These are phyloP conservation scores for Condylostoma magnum DNA, from an alignment of 169 alveolate species.

Conservation along the genomic window DNA sequence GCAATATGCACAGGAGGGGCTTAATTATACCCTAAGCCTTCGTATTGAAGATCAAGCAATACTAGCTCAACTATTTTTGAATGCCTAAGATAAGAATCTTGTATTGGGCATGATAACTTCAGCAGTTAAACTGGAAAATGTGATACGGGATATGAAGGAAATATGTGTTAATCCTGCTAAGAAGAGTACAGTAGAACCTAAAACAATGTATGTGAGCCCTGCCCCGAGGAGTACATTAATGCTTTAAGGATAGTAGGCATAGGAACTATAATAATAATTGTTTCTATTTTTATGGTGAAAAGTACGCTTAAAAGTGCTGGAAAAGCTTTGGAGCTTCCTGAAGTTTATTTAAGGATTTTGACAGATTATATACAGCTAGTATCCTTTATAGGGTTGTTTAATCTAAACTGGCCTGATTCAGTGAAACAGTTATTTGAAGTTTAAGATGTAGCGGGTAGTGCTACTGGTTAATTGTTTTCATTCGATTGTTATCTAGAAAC, in stretches of 20 bases:
- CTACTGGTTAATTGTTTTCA: constrained; percentile 25
- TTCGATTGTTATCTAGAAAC: too few species aligned
- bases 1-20: neutral
- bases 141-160: neutral
- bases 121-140: neutral
- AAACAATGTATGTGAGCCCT: neutral
- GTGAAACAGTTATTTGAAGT: constrained; percentile 23
- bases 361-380: constrained; percentile 35
- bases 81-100: neutral
- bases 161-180: neutral
- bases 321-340: neutral
- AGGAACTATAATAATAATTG: too few species aligned
- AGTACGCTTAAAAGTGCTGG: too few species aligned
- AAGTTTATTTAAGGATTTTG: constrained; percentile 32
- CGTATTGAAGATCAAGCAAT: neutral
- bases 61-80: neutral
- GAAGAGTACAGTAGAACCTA: neutral
- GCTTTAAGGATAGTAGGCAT: too few species aligned
- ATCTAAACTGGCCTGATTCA: constrained; percentile 39
- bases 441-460: constrained; percentile 27
- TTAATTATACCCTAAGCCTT: neutral
- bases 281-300: too few species aligned
- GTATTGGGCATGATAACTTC: constrained; percentile 11
- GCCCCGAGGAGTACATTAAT: too few species aligned
- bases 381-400: constrained; percentile 20